These are phyloP conservation scores for Agaricus subrufescens DNA, from an alignment of 768 basidiomycete genomes.

Conservation along the genomic window DNA sequence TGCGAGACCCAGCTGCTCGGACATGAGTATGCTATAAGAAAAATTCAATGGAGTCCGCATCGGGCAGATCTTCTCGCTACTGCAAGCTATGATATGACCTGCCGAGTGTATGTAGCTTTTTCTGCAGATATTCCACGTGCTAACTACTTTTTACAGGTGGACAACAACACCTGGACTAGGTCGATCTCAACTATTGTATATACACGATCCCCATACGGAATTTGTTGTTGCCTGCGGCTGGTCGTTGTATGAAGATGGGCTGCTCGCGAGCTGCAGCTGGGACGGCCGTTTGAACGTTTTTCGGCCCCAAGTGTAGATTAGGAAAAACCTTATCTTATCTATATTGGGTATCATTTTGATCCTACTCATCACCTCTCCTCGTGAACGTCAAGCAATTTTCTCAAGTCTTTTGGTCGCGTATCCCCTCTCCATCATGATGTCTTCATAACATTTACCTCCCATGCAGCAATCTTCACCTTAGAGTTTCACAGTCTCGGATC, in stretches of 20 bases:
- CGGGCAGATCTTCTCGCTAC: constrained; percentile 61
- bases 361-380: no score
- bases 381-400: no score
- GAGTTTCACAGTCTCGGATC: background rate
- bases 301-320: constrained; percentile 33
- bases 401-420: no score
- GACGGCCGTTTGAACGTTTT: constrained; percentile 82
- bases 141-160: constrained; percentile 48
- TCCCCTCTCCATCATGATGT: no score
- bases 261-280: constrained; percentile 90
- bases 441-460: no score
- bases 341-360: background rate
- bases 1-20: constrained; percentile 71
- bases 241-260: constrained; percentile 87
- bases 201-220: constrained; percentile 89
- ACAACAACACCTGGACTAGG: constrained; percentile 51
- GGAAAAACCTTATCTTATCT: constrained; percentile 3
- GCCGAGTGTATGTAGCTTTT: constrained; percentile 63
- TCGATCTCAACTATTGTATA: constrained; percentile 51
- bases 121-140: constrained; percentile 1
- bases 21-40: constrained; percentile 88
- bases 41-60: constrained; percentile 88
- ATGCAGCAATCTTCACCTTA: no score
- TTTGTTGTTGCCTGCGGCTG: constrained; percentile 91
- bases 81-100: constrained; percentile 93